Percentiles rank a stretch among this genome's conserved stretches.
Evolutionary conservation across 202 grass and related monocot species (phyloP).

Genomic region (Carex sylvatica): DNA sequence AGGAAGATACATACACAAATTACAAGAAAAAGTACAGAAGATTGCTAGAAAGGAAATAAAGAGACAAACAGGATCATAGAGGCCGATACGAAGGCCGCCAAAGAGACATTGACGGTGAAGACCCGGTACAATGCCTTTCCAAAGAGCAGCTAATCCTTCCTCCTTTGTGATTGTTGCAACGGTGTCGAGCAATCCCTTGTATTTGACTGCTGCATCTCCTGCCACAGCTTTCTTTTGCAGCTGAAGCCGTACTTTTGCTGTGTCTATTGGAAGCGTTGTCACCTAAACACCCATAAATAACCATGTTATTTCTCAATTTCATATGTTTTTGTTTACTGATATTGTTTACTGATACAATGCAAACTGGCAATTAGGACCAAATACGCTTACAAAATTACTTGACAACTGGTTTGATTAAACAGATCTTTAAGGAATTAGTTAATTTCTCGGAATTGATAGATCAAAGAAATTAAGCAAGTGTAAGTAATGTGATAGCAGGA

Average conservation of each 20-base stretch:
- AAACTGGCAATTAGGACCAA: neutral
- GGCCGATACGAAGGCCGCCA: slow-evolving; percentile 69
- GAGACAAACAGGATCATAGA: slow-evolving; percentile 84
- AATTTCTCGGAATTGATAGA: neutral
- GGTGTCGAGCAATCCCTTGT: slow-evolving; percentile 62
- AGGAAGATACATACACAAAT: neutral
- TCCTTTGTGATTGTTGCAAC: slow-evolving; percentile 59
- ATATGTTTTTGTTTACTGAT: neutral
- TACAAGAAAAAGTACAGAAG: neutral
- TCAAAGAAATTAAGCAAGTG: neutral
- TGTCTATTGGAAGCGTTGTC: slow-evolving; percentile 90
- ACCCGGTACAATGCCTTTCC: slow-evolving; percentile 80
- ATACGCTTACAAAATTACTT: neutral
- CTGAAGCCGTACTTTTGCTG: slow-evolving; percentile 94
- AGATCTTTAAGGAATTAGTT: neutral
- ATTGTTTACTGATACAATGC: neutral
- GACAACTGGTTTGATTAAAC: neutral
- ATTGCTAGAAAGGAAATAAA: slow-evolving; percentile 4
- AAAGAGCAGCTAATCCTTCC: slow-evolving; percentile 65
- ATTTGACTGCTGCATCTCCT: slow-evolving; percentile 27
- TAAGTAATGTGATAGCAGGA: neutral
- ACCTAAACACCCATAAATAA: slow-evolving; percentile 38
- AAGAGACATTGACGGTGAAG: slow-evolving; percentile 79
- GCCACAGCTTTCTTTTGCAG: slow-evolving; percentile 58
- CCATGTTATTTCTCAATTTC: neutral